Percentiles rank a stretch among this genome's conserved stretches.
Conservation (phyloP, 192 early-diverging fungal genomes). For the Linnemannia zychae region DNA sequence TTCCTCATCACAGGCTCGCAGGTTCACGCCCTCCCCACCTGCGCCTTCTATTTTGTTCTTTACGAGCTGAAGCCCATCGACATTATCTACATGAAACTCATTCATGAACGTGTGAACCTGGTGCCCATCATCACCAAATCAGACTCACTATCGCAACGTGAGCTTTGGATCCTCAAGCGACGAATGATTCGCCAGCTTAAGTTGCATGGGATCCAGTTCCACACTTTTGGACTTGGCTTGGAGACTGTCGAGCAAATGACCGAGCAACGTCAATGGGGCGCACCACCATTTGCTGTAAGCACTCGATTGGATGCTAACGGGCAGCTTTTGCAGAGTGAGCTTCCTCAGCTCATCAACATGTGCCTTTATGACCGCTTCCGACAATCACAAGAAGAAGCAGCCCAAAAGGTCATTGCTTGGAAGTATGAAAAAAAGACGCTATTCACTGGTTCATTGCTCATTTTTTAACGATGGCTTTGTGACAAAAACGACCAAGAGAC, state of each 20-base stretch:
- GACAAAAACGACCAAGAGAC: neutral
- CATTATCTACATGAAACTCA: slow-evolving; percentile 95
- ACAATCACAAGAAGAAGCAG: slow-evolving; percentile 37
- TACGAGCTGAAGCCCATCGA: slow-evolving; percentile 83
- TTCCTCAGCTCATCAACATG: slow-evolving; percentile 20
- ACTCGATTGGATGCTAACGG: slow-evolving; percentile 31
- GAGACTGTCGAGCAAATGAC: slow-evolving; percentile 36
- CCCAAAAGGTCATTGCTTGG: slow-evolving; percentile 39
- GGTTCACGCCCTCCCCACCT: slow-evolving; percentile 39
- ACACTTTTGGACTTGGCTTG: slow-evolving; percentile 39
- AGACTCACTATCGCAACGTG: slow-evolving; percentile 89
- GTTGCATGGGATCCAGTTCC: slow-evolving; percentile 43
- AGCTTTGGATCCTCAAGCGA: slow-evolving; percentile 90
- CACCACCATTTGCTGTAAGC: slow-evolving; percentile 40
- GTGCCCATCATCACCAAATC: slow-evolving; percentile 96
- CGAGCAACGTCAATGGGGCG: slow-evolving; percentile 40
- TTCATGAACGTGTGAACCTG: slow-evolving; percentile 92
- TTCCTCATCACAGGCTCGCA: slow-evolving; percentile 49
- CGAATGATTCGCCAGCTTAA: slow-evolving; percentile 66
- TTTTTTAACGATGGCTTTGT: neutral
- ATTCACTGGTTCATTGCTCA: neutral
- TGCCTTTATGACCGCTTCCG: slow-evolving; percentile 38
- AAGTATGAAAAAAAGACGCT: slow-evolving; percentile 19
- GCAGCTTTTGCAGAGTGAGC: slow-evolving; percentile 27
- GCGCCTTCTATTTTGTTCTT: slow-evolving; percentile 53